phyloP scores from a whole-genome alignment of 306 rosid species.

The Hippophae rhamnoides region DNA sequence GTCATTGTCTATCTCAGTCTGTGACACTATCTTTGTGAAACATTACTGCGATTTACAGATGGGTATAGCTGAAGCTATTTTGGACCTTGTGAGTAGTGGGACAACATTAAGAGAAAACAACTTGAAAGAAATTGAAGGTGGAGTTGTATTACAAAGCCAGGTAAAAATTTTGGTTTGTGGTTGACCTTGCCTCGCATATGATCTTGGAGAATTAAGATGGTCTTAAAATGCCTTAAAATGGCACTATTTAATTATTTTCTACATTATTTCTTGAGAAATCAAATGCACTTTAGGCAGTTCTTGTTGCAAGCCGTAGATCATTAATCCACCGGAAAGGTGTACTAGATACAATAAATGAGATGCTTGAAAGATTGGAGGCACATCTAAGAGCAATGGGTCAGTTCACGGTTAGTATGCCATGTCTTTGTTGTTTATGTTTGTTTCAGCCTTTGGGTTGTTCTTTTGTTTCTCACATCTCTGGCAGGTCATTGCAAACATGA shows the following conservation, averaged over 20 bases:
- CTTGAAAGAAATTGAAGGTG: slow-evolving; percentile 86
- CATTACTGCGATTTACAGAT: slow-evolving; percentile 41
- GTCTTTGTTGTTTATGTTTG: slow-evolving; percentile 1
- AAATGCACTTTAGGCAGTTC: slow-evolving; percentile 62
- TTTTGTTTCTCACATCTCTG: slow-evolving; percentile 6
- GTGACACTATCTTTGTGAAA: not conserved
- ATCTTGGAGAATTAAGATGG: slow-evolving; percentile 6
- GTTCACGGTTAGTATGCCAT: slow-evolving; percentile 50
- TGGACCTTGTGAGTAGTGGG: slow-evolving; percentile 97
- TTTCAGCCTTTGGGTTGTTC: slow-evolving; percentile 5
- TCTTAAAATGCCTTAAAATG: not conserved
- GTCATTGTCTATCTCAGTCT: no score
- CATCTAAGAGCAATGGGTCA: slow-evolving; percentile 75
- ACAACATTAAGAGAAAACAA: slow-evolving; percentile 78
- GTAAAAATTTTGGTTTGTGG: slow-evolving; percentile 30
- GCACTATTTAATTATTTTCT: slow-evolving; percentile 17
- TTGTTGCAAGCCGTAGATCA: slow-evolving; percentile 80
- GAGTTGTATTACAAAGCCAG: slow-evolving; percentile 76
- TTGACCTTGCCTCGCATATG: slow-evolving; percentile 11
- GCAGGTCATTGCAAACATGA: slow-evolving; percentile 92
- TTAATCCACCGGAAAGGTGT: slow-evolving; percentile 63
- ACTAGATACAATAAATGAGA: slow-evolving; percentile 79
- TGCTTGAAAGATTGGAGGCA: slow-evolving; percentile 89
- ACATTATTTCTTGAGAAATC: slow-evolving; percentile 20
- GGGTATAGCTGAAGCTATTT: slow-evolving; percentile 95